These are phyloP conservation scores for Thalassiosira livingstoniorum DNA, from an alignment of 352 stramenopile genomes.

Conservation along the genomic window DNA sequence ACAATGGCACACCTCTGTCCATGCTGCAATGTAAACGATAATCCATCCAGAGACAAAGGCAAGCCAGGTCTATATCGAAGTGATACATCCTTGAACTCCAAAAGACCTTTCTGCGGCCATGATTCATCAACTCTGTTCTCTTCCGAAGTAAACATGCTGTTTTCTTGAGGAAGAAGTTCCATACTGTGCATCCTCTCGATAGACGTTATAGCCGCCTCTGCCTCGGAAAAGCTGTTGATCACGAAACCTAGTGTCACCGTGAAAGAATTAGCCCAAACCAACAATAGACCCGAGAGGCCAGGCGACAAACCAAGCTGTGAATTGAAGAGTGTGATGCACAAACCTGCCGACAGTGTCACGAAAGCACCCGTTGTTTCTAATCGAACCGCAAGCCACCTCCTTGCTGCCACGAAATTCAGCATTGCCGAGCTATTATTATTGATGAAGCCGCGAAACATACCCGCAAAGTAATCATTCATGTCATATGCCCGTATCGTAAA, in stretches of 20 bases:
- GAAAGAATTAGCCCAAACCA: constrained; percentile 91
- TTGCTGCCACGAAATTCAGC: constrained; percentile 83
- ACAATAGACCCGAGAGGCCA: constrained; percentile 89
- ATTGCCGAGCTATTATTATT: constrained; percentile 81
- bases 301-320: constrained; percentile 78
- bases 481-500: constrained; percentile 80
- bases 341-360: constrained; percentile 64
- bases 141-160: constrained; percentile 51
- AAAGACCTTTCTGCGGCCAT: constrained; percentile 88
- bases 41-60: constrained; percentile 82
- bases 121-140: constrained; percentile 45
- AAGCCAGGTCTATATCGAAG: constrained; percentile 89
- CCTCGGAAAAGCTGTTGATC: constrained; percentile 81
- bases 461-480: constrained; percentile 67
- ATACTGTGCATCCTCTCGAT: constrained; percentile 86
- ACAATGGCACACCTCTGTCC: constrained; percentile 93
- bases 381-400: constrained; percentile 81
- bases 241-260: constrained; percentile 88
- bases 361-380: constrained; percentile 78
- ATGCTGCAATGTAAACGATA: constrained; percentile 87
- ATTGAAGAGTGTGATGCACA: constrained; percentile 76
- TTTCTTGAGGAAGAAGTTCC: constrained; percentile 75
- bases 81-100: constrained; percentile 90
- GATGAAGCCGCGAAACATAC: constrained; percentile 63
- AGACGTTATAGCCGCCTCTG: constrained; percentile 90